Evolutionary conservation across 805 yeast species (phyloP).

Genomic region (Metschnikowia matae): DNA sequence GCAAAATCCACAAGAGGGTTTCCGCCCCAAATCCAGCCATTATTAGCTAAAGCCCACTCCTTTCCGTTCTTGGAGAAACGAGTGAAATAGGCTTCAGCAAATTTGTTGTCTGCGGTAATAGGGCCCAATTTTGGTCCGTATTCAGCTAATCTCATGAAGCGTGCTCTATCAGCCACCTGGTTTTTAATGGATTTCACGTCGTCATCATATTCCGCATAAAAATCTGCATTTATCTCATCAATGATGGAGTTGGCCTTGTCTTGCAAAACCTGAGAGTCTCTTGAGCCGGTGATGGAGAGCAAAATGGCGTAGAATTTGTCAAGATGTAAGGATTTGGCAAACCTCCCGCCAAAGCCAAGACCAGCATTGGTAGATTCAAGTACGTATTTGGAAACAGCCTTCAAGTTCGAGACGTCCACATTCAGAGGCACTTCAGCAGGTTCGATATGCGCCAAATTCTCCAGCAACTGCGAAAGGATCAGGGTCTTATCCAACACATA

Average conservation of each 20-base stretch:
- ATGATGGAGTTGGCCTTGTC: slow-evolving; percentile 49
- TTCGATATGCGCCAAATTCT: slow-evolving; percentile 28
- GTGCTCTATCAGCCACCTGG: slow-evolving; percentile 73
- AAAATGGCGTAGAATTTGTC: slow-evolving; percentile 51
- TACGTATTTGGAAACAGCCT: slow-evolving; percentile 47
- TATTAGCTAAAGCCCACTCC: slow-evolving; percentile 76
- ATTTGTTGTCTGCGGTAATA: slow-evolving; percentile 48
- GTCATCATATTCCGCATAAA: slow-evolving; percentile 70
- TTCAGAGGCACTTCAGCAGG: slow-evolving; percentile 43
- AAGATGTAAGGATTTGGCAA: slow-evolving; percentile 51
- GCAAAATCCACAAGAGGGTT: slow-evolving; percentile 94
- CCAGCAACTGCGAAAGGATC: slow-evolving; percentile 37
- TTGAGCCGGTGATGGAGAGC: slow-evolving; percentile 18
- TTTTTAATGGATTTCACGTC: slow-evolving; percentile 62
- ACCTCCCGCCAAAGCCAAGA: slow-evolving; percentile 28
- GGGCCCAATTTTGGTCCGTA: slow-evolving; percentile 81
- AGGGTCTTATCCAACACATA: slow-evolving; percentile 62
- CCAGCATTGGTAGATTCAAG: slow-evolving; percentile 39
- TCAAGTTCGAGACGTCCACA: slow-evolving; percentile 35
- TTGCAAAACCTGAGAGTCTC: slow-evolving; percentile 18
- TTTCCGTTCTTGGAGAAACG: slow-evolving; percentile 55
- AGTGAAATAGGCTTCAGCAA: slow-evolving; percentile 87
- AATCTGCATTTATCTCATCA: slow-evolving; percentile 72
- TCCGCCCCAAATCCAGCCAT: slow-evolving; percentile 99
- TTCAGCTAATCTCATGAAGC: slow-evolving; percentile 68